phyloP scores from a whole-genome alignment of 768 basidiomycete genomes.

The Russula sp. region DNA sequence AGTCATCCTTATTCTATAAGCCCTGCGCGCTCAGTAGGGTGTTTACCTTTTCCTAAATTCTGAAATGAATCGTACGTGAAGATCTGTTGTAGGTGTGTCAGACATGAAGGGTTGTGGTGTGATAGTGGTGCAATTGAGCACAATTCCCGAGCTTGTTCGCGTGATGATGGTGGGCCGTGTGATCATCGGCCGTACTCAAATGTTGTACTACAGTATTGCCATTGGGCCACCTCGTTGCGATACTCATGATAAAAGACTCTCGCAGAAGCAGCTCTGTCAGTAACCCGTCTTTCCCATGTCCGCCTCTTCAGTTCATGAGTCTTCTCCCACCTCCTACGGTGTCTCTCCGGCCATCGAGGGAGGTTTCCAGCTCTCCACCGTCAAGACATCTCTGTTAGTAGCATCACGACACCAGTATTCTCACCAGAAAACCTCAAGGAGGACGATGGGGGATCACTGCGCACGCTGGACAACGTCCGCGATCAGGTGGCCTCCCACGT shows the following conservation, averaged over 20 bases:
- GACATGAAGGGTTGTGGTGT: constrained; percentile 1
- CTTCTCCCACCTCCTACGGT: constrained; percentile 21
- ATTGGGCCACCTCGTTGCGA: background rate
- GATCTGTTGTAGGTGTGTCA: constrained; percentile 38
- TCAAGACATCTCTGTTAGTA: constrained; percentile 6
- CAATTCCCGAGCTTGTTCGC: too few species aligned
- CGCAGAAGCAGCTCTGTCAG: background rate
- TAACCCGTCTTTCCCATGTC: constrained; percentile 4
- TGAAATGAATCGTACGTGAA: constrained; percentile 73
- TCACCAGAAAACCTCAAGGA: constrained; percentile 6
- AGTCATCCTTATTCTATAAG: constrained; percentile 67
- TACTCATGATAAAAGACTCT: background rate
- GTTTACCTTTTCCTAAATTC: constrained; percentile 45
- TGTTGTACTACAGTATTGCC: background rate
- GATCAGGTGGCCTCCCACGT: constrained; percentile 56
- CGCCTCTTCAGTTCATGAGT: constrained; percentile 3
- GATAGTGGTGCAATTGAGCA: background rate
- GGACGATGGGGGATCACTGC: constrained; percentile 20
- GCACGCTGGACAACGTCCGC: constrained; percentile 56
- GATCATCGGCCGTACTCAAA: background rate
- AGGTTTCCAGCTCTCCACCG: constrained; percentile 10
- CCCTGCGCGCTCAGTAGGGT: background rate
- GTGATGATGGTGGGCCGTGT: background rate
- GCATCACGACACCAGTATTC: constrained; percentile 21
- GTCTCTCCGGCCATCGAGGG: constrained; percentile 9